These are phyloP conservation scores for Solanum habrochaites DNA, from an alignment of 257 asterid genomes.

Conservation along the genomic window DNA sequence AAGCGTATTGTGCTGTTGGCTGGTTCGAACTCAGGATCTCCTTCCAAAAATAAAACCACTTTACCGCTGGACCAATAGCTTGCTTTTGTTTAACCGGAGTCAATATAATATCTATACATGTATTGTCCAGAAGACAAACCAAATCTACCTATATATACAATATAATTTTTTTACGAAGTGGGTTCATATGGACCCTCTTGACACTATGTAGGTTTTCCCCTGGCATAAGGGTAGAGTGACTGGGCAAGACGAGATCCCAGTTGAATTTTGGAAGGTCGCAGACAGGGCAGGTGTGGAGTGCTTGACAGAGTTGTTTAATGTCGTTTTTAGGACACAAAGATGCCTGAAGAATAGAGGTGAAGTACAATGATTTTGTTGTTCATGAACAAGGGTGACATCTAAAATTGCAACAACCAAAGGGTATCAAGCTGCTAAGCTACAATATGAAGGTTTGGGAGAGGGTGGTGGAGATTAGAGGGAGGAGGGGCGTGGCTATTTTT, in stretches of 20 bases:
- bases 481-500: neutral
- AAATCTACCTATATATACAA: no score
- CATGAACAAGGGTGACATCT: neutral
- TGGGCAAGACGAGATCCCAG: neutral
- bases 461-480: neutral
- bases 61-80: neutral
- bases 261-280: neutral
- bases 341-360: neutral
- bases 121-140: neutral
- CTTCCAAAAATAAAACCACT: neutral
- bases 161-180: neutral
- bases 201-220: neutral
- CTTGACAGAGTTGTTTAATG: neutral
- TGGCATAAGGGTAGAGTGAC: neutral
- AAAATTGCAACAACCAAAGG: neutral
- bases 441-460: neutral
- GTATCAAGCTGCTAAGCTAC: neutral
- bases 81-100: neutral
- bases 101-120: neutral
- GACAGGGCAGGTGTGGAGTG: neutral
- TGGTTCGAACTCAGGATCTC: neutral
- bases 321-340: neutral
- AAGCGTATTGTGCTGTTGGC: neutral
- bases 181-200: neutral
- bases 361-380: neutral